Evolutionary conservation across 148 eudicot species (phyloP).

Genomic region (Euryodendron excelsum): DNA sequence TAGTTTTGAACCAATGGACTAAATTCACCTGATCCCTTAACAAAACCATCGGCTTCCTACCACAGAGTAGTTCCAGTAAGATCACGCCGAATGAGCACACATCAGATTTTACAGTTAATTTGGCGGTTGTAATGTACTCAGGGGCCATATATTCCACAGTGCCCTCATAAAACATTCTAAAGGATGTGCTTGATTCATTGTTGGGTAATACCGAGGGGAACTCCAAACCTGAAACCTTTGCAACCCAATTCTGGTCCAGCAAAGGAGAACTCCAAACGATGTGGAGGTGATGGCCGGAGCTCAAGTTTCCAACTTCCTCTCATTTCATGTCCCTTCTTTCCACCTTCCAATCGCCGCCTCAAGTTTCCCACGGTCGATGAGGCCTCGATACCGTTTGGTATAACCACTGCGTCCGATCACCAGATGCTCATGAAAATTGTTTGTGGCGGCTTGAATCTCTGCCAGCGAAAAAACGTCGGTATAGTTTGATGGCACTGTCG

Average conservation of each 20-base stretch:
- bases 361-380: not conserved
- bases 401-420: too few species aligned
- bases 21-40: not conserved
- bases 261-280: not conserved
- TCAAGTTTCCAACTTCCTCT: not conserved
- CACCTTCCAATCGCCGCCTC: not conserved
- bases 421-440: not conserved
- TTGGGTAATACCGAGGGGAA: not conserved
- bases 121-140: not conserved
- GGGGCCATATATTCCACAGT: constrained; percentile 15
- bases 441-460: not conserved
- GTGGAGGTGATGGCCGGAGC: not conserved
- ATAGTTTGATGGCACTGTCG: too few species aligned
- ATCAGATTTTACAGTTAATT: constrained; percentile 17
- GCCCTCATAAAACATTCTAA: not conserved
- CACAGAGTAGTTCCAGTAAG: constrained; percentile 17
- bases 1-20: constrained; percentile 11
- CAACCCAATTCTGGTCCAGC: constrained; percentile 22
- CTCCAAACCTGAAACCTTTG: constrained; percentile 11
- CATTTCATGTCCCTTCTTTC: not conserved
- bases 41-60: not conserved
- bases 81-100: constrained; percentile 28
- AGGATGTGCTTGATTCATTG: not conserved
- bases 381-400: not conserved
- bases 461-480: not conserved